A percentile compares a stretch with the other conserved stretches of the same genome.
Conservation (phyloP, 352 stramenopile species). For the Stramenopiles sp. region DNA sequence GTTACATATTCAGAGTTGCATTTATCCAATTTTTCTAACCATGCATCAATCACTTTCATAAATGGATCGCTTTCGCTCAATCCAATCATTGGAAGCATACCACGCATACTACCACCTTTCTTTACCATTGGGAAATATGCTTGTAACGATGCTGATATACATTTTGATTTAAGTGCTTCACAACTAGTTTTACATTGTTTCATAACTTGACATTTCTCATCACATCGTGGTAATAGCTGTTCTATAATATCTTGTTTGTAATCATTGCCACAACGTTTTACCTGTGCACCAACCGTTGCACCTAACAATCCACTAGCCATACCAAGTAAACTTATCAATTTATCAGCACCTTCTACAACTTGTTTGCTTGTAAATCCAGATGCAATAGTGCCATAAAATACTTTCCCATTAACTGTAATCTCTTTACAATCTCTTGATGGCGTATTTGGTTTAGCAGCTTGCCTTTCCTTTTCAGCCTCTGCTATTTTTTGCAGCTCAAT, state of each 20-base stretch:
- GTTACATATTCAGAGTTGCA: neutral
- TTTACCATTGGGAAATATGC: neutral
- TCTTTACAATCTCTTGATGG: no score
- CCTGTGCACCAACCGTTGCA: no score
- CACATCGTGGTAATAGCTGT: neutral
- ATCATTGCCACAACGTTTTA: no score
- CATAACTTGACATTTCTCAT: neutral
- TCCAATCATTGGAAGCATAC: neutral
- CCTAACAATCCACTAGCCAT: no score
- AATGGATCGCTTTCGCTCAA: neutral
- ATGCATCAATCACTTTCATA: constrained; percentile 3
- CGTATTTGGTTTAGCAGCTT: no score
- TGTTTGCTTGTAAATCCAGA: no score
- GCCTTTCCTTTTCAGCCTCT: no score
- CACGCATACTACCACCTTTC: neutral
- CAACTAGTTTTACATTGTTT: neutral
- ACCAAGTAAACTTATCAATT: no score
- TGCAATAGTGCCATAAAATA: no score
- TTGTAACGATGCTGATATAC: neutral
- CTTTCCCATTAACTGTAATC: no score
- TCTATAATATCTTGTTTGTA: neutral
- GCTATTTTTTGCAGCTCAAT: no score
- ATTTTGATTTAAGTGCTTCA: neutral
- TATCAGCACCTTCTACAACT: no score
- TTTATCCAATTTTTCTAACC: neutral